Evolutionary conservation across 2,329 filamentous ascomycete species (phyloP).

Genomic region (Hypoxylon sp.): DNA sequence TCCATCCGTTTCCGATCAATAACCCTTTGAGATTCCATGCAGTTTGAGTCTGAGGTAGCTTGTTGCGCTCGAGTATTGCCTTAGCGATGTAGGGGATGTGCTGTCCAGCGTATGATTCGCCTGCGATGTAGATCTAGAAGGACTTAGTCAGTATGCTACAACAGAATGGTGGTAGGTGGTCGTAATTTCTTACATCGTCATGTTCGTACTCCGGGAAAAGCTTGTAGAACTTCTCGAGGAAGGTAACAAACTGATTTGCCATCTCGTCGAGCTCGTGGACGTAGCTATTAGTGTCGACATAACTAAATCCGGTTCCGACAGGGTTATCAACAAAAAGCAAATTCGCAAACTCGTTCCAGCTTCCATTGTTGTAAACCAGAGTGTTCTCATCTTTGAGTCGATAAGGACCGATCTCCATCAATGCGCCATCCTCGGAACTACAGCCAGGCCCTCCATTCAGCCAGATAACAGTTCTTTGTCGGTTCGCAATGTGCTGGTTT

Average conservation of each 20-base stretch:
- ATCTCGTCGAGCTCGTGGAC: conserved; percentile 89
- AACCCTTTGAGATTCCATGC: conserved; percentile 87
- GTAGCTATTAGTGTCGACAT: conserved; percentile 90
- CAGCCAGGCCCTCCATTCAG: conserved; percentile 97
- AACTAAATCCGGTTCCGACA: conserved; percentile 96
- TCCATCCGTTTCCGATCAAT: conserved; percentile 98
- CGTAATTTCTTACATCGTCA: conserved; percentile 81
- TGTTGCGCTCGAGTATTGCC: conserved; percentile 90
- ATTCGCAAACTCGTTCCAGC: conserved; percentile 98
- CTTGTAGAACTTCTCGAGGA: conserved; percentile 91
- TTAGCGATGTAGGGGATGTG: conserved; percentile 98
- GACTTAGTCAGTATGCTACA: conserved; percentile 25
- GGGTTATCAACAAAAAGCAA: conserved; percentile 97
- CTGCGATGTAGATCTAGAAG: conserved; percentile 87
- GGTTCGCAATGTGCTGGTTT: conserved; percentile 94
- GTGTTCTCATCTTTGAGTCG: conserved; percentile 81
- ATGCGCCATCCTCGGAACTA: conserved; percentile 94
- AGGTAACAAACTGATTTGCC: conserved; percentile 88
- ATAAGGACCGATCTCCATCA: conserved; percentile 98
- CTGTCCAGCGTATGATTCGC: conserved; percentile 97
- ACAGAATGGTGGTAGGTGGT: neutral
- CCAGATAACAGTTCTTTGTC: conserved; percentile 94
- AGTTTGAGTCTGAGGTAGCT: conserved; percentile 63
- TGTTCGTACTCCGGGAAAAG: conserved; percentile 92
- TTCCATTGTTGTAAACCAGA: conserved; percentile 88